Evolutionary conservation across 352 stramenopile species (phyloP).

Genomic region (Globisporangium nagaii): DNA sequence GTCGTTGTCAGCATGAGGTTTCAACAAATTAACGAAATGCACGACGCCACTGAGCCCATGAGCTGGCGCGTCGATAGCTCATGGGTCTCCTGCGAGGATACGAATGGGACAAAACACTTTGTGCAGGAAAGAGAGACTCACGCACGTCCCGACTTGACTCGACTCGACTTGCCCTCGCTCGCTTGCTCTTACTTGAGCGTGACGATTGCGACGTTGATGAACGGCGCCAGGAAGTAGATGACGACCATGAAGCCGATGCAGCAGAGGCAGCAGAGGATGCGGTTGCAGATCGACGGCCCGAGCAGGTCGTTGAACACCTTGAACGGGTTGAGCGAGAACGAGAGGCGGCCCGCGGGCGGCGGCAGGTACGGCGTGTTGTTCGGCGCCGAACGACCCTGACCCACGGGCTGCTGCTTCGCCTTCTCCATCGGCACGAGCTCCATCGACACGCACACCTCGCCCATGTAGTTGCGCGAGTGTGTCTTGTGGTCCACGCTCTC

Average conservation of each 20-base stretch:
- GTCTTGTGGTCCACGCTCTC: constrained; percentile 80
- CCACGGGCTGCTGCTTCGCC: constrained; percentile 71
- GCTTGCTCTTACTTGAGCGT: constrained; percentile 31
- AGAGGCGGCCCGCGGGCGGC: constrained; percentile 83
- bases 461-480: constrained; percentile 76
- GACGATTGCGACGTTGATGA: constrained; percentile 82
- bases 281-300: constrained; percentile 82
- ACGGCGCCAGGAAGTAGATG: constrained; percentile 82
- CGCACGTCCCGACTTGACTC: too few species aligned
- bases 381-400: constrained; percentile 80
- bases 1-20: too few species aligned
- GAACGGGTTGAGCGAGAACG: constrained; percentile 90
- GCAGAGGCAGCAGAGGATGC: constrained; percentile 81
- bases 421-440: constrained; percentile 86
- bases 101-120: too few species aligned
- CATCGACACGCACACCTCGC: constrained; percentile 83
- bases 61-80: too few species aligned
- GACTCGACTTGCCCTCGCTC: too few species aligned
- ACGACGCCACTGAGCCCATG: too few species aligned
- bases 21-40: too few species aligned
- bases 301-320: constrained; percentile 86
- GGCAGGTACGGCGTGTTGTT: constrained; percentile 93
- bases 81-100: too few species aligned
- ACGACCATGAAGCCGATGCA: constrained; percentile 81
- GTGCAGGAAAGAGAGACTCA: too few species aligned